phyloP scores from a whole-genome alignment of 164 flowering plant species.

The Macadamia tetraphylla region DNA sequence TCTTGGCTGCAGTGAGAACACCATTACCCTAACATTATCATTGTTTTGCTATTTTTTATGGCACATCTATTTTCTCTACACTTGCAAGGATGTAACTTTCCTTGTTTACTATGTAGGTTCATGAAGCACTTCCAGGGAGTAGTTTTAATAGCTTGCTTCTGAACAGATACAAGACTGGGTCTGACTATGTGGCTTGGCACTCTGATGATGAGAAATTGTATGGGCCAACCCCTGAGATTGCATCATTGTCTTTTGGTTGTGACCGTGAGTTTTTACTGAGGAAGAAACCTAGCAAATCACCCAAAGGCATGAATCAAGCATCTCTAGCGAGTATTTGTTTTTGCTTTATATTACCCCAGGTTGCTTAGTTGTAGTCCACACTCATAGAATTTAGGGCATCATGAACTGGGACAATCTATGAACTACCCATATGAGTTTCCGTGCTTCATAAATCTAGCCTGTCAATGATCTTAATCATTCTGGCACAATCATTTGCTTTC shows the following conservation, averaged over 20 bases:
- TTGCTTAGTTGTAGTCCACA: not conserved
- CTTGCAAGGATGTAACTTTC: not conserved
- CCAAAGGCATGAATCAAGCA: conserved; percentile 30
- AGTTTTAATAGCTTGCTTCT: conserved; percentile 78
- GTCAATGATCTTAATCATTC: not conserved
- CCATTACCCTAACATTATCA: too few species aligned
- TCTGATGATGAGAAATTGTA: conserved; percentile 94
- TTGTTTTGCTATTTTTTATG: too few species aligned
- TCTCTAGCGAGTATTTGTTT: not conserved
- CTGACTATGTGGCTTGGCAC: conserved; percentile 93
- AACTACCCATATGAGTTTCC: not conserved
- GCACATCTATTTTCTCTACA: too few species aligned
- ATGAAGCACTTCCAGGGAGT: conserved; percentile 75
- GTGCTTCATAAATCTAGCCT: not conserved
- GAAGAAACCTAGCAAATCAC: conserved; percentile 42
- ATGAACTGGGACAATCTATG: not conserved
- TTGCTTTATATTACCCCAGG: not conserved
- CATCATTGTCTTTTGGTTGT: conserved; percentile 85
- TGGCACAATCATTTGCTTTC: too few species aligned
- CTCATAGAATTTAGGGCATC: not conserved
- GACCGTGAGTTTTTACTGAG: conserved; percentile 79
- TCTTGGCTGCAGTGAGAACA: conserved; percentile 38
- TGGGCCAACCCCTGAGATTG: conserved; percentile 82
- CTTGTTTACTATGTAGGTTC: conserved; percentile 44
- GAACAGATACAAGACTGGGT: conserved; percentile 79